Evolutionary conservation across 129 eudicot genomes (phyloP), one percentile per base, ranked within the genome.

Genomic region (Flaveria linearis): DNA sequence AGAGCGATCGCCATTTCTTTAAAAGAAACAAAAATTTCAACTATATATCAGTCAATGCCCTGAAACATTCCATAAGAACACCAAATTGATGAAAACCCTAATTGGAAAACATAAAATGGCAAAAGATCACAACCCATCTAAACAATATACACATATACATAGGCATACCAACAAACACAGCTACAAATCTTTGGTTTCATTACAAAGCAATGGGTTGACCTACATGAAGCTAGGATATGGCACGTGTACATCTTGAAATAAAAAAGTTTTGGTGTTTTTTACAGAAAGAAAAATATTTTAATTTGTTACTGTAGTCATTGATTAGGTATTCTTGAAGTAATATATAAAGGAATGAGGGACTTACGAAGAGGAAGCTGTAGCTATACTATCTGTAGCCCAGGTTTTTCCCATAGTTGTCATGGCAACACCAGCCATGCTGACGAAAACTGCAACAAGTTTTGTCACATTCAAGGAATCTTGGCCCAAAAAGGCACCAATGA

Each of bases 361-460:
- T 84, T 83, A 95, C 99, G 83, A 68, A 78, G 97, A 84, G 58
- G 83, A 69, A 73, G 41, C 77, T 42, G 84, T 45, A 77, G 91
- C 73, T 3, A 84, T 47, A 7, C 91, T 95, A 83, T 95, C 99
- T 22, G 97, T 55, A 9, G 99, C 97, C 99, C 99, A 95, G 22
- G 99, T 95, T 88, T 95, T 95, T 14, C 99, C 99, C 43, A 95
- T 72, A 62, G 99, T 91, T 28, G 99, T 95, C 99, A 91, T 95
- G 81, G 80, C 91, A 82, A 95, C 99, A 75, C 99, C 99, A 52
- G 96, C 88, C 86, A 95, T 95, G 83, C 99, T 95, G 68, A 95
- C 99, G 83, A 91, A 89, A 5, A 95, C 99, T 0, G 99, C 96
- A 85, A 91, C 86, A 49, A 95, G 83, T 79, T 91, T 95, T 28